A percentile compares a stretch with the other conserved stretches of the same genome.
Conservation (phyloP, 2,329 filamentous ascomycete species). For the Xylaria sp. region DNA sequence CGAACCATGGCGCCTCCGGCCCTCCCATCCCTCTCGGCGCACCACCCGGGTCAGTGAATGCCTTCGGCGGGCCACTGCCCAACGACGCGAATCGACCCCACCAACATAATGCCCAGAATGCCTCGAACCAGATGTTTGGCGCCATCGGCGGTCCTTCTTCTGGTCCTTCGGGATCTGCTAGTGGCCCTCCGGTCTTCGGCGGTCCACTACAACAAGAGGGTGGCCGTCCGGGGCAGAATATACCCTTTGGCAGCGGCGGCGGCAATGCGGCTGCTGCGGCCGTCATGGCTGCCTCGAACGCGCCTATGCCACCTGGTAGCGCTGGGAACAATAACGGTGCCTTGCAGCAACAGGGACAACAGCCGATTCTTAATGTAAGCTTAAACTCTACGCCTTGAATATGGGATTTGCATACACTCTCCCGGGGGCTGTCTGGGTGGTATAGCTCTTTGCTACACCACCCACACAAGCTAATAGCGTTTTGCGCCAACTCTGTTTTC, state of each 20-base stretch:
- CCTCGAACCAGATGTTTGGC: slow-evolving; percentile 59
- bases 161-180: slow-evolving; percentile 49
- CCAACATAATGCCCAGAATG: slow-evolving; percentile 58
- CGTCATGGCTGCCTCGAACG: slow-evolving; percentile 46
- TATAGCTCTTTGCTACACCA: neutral
- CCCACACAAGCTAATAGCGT: too few species aligned
- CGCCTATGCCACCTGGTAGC: slow-evolving; percentile 44
- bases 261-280: slow-evolving; percentile 58
- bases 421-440: neutral
- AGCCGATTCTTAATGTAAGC: slow-evolving; percentile 75
- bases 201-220: slow-evolving; percentile 68
- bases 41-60: slow-evolving; percentile 55
- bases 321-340: slow-evolving; percentile 46
- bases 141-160: slow-evolving; percentile 39
- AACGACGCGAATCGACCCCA: slow-evolving; percentile 57
- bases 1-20: slow-evolving; percentile 69
- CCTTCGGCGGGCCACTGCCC: slow-evolving; percentile 61
- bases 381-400: neutral
- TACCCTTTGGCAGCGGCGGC: slow-evolving; percentile 61
- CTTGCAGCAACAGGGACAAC: slow-evolving; percentile 27
- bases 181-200: slow-evolving; percentile 71
- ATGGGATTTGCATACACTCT: too few species aligned
- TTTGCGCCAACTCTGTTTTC: neutral
- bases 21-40: slow-evolving; percentile 59
- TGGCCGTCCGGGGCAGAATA: slow-evolving; percentile 66